phyloP scores from a whole-genome alignment of 345 rosid genomes.

The Trapa incisa region DNA sequence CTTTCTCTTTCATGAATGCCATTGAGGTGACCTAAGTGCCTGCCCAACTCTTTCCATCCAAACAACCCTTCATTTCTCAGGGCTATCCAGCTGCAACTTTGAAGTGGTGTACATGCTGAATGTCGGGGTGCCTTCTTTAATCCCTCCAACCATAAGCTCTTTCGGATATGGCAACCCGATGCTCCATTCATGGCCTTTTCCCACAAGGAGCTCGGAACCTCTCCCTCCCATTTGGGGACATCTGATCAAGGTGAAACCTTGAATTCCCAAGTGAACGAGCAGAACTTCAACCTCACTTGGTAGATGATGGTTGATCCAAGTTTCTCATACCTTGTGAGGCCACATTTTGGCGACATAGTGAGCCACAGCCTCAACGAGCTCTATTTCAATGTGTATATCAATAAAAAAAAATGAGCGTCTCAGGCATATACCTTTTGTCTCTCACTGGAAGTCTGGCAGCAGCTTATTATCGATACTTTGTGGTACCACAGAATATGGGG shows the following conservation, averaged over 20 bases:
- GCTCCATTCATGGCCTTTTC: conserved; percentile 27
- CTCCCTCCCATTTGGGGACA: conserved; percentile 16
- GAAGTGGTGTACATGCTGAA: conserved; percentile 55
- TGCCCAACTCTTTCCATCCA: conserved; percentile 38
- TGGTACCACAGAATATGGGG: background rate
- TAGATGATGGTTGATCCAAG: conserved; percentile 37
- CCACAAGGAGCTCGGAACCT: conserved; percentile 37
- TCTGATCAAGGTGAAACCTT: conserved; percentile 36
- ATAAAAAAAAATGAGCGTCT: conserved; percentile 29
- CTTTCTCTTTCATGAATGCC: conserved; percentile 58
- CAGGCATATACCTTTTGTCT: conserved; percentile 42
- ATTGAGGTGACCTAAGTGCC: conserved; percentile 63
- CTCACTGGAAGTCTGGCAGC: conserved; percentile 34
- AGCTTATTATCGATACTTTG: conserved; percentile 37
- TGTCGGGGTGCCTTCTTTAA: conserved; percentile 49
- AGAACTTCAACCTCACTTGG: conserved; percentile 82
- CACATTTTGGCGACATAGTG: conserved; percentile 76
- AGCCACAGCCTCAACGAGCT: conserved; percentile 54
- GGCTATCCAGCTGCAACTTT: conserved; percentile 33
- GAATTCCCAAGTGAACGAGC: conserved; percentile 27
- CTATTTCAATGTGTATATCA: conserved; percentile 52
- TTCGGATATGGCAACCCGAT: conserved; percentile 65
- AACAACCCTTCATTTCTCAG: conserved; percentile 28
- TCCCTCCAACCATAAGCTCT: conserved; percentile 43
- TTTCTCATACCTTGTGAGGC: conserved; percentile 47